These are phyloP conservation scores for Seiridium unicorne DNA, from an alignment of 2,329 filamentous ascomycete species.

Conservation along the genomic window DNA sequence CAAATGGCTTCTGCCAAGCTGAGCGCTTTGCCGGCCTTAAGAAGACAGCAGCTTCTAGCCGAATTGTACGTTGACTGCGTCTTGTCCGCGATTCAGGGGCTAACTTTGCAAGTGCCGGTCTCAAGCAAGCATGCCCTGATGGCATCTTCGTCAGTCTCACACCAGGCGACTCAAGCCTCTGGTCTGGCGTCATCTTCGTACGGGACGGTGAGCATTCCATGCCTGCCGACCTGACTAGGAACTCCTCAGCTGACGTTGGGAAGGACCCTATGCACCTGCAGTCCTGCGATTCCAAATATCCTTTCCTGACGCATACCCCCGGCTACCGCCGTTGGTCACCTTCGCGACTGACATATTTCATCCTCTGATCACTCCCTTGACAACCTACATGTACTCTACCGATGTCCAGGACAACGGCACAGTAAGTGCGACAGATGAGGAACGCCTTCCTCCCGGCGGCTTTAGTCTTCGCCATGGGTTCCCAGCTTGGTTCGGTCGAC, in stretches of 20 bases:
- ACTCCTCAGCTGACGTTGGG: background rate
- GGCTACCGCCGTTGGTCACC: conserved; percentile 76
- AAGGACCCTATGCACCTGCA: conserved; percentile 85
- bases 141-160: conserved; percentile 85
- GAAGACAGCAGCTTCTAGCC: conserved; percentile 73
- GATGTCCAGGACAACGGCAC: conserved; percentile 73
- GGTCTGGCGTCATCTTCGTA: conserved; percentile 91
- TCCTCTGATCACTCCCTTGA: conserved; percentile 85
- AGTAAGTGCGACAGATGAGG: conserved; percentile 79
- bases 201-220: conserved; percentile 64
- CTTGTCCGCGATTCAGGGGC: background rate
- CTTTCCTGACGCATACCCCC: conserved; percentile 79
- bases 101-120: conserved; percentile 58
- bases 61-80: conserved; percentile 66
- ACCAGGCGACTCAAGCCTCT: conserved; percentile 76
- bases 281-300: conserved; percentile 87
- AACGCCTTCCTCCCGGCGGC: conserved; percentile 80
- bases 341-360: conserved; percentile 95
- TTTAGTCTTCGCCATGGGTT: conserved; percentile 92
- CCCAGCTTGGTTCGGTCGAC: conserved; percentile 79
- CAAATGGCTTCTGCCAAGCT: conserved; percentile 45
- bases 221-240: background rate
- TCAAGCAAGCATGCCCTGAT: conserved; percentile 79
- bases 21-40: conserved; percentile 52
- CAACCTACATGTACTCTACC: conserved; percentile 91